Evolutionary conservation across 2,329 filamentous ascomycete species (phyloP).

Genomic region (Diaporthe citriasiana): DNA sequence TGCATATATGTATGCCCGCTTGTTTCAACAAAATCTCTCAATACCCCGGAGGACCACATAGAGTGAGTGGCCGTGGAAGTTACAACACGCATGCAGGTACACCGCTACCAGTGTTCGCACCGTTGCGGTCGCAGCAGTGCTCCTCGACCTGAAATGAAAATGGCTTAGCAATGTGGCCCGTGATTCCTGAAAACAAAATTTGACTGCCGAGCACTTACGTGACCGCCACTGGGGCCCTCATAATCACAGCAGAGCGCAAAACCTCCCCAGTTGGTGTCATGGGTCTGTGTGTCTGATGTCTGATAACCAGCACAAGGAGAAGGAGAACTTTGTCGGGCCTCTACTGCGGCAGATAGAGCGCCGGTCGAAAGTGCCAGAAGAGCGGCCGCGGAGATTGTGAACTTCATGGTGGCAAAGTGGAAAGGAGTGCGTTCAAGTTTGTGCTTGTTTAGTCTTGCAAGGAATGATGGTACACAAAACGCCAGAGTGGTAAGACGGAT

Average conservation of each 20-base stretch:
- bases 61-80: neutral
- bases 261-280: neutral
- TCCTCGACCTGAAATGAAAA: neutral
- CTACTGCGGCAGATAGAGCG: neutral
- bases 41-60: neutral
- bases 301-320: neutral
- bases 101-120: constrained; percentile 10
- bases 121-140: constrained; percentile 10
- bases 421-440: neutral
- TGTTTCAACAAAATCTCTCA: too few species aligned
- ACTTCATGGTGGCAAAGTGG: neutral
- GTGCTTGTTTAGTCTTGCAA: neutral
- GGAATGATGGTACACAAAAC: neutral
- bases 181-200: too few species aligned
- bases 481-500: rapidly evolving
- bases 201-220: neutral
- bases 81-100: constrained; percentile 4
- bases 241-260: constrained; percentile 1
- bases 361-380: neutral
- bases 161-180: neutral
- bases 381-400: neutral
- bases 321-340: neutral
- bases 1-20: neutral
- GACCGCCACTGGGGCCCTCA: neutral
- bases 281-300: neutral